Base-by-base conservation (phyloP, 2,329 filamentous ascomycete species). In the Dactylonectria estremocensis region DNA sequence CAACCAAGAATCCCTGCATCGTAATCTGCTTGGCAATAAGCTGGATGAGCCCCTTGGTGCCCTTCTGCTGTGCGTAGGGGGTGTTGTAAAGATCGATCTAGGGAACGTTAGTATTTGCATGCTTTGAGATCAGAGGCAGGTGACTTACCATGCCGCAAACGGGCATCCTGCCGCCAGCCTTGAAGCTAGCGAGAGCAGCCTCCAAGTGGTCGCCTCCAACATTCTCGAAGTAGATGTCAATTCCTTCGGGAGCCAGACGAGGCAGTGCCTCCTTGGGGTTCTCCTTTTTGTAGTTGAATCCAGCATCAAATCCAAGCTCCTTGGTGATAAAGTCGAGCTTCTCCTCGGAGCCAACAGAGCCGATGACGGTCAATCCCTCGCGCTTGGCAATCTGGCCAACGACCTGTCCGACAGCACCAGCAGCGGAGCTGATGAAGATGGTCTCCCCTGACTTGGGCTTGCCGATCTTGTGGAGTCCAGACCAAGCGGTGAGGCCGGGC, bases 201-300 rank as follows among this genome's bases (percentile, higher is more conserved):
- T 86, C 84, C 33, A 88, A 79, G 56, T 87, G 85, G 35, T 86
- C 85, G 6, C 85, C 86, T 11, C 86, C 86, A 5, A 88, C 86
- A 62, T 87, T 88, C 69, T 88, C 86, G 65, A 82, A 88, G 78
- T 87, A 87, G 20, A 87, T 94, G 76, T 97, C 93, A 69, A 97
- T 87, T 5, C 93, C 94, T 13, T 94, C 81, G 0, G 93, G 93
- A 0, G 92, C 92, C 18, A 96, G 86, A 65, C 92, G 87, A 71
- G 85, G 81, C 63, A 97, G 85, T 0, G 93, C 93, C 11, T 91
- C 91, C 1, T 81, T 77, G 0, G 93, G 87, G 72, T 87, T 88
- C 83, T 96, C 93, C 72, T 89, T 95, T 87, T 96, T 95, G 87
- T 97, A 97, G 86, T 97, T 96, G 84, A 95, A 96, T 9, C 91